Percentiles rank a stretch among this genome's conserved stretches.
phyloP scores from a whole-genome alignment of 805 yeast genomes.

The Nadsonia fulvescens region DNA sequence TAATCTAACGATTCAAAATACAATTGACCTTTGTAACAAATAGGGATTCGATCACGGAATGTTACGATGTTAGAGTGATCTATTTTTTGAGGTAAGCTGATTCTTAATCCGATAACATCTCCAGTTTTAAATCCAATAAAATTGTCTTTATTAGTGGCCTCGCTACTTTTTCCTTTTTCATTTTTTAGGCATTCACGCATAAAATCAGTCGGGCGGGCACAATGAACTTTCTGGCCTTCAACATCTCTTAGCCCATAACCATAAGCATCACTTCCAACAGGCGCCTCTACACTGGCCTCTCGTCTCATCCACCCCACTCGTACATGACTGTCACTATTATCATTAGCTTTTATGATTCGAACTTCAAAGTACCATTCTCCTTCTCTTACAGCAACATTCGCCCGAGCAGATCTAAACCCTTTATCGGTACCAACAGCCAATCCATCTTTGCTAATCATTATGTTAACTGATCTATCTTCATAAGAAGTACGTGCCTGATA shows the following conservation, averaged over 20 bases:
- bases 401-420: constrained; percentile 71
- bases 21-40: constrained; percentile 55
- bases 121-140: constrained; percentile 41
- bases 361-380: constrained; percentile 74
- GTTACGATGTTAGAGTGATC: constrained; percentile 23
- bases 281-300: constrained; percentile 83
- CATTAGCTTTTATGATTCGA: constrained; percentile 29
- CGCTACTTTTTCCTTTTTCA: too few relatives aligned
- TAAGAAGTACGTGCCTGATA: constrained; percentile 35
- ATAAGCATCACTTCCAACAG: constrained; percentile 89
- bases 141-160: too few relatives aligned
- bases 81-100: constrained; percentile 40
- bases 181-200: constrained; percentile 34
- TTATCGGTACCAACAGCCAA: constrained; percentile 35
- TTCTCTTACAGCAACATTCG: constrained; percentile 58
- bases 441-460: constrained; percentile 23
- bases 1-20: constrained; percentile 80
- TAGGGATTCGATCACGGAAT: constrained; percentile 72
- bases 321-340: constrained; percentile 31
- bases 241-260: constrained; percentile 81
- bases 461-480: constrained; percentile 53
- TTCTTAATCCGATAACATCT: constrained; percentile 65
- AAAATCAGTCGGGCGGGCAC: constrained; percentile 45
- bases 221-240: constrained; percentile 56
- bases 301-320: constrained; percentile 69